A percentile compares a stretch with the other conserved stretches of the same genome.
Evolutionary conservation across 2,329 filamentous ascomycete species (phyloP).

Genomic region (Fusarium sp.): DNA sequence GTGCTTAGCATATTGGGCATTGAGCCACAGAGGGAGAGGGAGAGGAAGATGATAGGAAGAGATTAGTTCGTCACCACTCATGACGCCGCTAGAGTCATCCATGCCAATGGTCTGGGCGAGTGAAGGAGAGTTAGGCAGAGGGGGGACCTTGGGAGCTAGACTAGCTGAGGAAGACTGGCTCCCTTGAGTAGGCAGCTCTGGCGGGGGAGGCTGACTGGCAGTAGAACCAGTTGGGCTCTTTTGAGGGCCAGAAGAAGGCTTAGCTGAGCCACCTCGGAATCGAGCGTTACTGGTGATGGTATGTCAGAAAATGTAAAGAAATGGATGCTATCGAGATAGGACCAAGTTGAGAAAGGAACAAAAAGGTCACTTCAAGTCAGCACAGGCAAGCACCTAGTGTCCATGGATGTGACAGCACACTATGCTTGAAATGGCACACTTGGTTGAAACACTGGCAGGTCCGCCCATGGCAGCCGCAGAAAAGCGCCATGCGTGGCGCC

Average conservation of each 20-base stretch:
- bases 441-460: conserved; percentile 33
- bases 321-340: not conserved
- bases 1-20: conserved; percentile 79
- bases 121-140: conserved; percentile 70
- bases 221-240: conserved; percentile 63
- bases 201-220: conserved; percentile 59
- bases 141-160: conserved; percentile 67
- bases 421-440: conserved; percentile 33
- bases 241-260: conserved; percentile 58
- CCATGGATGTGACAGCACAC: conserved; percentile 30
- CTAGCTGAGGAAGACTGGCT: conserved; percentile 62
- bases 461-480: conserved; percentile 23
- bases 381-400: not conserved
- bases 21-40: conserved; percentile 75
- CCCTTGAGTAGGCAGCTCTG: conserved; percentile 56
- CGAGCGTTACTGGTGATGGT: conserved; percentile 61
- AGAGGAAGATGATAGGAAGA: conserved; percentile 71
- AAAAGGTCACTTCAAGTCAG: not conserved
- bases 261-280: conserved; percentile 65
- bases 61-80: conserved; percentile 63
- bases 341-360: conserved; percentile 11
- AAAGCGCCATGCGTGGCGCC: conserved; percentile 25
- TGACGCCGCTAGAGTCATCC: conserved; percentile 65
- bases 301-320: conserved; percentile 38
- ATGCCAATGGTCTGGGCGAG: conserved; percentile 74